These are phyloP conservation scores for Puya raimondii DNA, from an alignment of 176 grass and related monocot species.

Conservation along the genomic window DNA sequence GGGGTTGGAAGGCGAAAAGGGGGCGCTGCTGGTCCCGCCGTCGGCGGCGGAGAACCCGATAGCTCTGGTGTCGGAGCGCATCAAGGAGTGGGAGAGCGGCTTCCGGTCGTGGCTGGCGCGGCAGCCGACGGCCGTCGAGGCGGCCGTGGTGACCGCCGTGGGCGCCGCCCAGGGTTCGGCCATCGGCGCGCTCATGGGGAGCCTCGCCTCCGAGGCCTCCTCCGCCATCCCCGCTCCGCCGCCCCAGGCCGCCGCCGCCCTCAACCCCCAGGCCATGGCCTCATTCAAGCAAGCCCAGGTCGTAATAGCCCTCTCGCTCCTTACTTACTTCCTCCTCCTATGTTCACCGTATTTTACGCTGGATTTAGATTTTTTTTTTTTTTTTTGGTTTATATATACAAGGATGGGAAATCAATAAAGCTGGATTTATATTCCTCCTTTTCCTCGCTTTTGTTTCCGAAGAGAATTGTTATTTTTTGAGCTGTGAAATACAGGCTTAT, in stretches of 20 bases:
- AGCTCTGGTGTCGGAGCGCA: conserved; percentile 26
- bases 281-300: conserved; percentile 71
- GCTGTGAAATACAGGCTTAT: too few species aligned
- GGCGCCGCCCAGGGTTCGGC: conserved; percentile 57
- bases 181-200: conserved; percentile 46
- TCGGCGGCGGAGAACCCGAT: conserved; percentile 9
- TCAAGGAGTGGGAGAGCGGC: conserved; percentile 37
- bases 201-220: conserved; percentile 39
- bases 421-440: too few species aligned
- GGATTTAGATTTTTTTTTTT: too few species aligned
- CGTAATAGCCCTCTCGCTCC: background rate
- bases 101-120: conserved; percentile 58
- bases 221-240: background rate
- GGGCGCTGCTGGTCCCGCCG: conserved; percentile 9
- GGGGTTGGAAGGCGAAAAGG: background rate
- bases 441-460: too few species aligned
- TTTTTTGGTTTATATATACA: too few species aligned
- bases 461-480: too few species aligned
- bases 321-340: too few species aligned
- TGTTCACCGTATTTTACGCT: too few species aligned
- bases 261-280: conserved; percentile 52
- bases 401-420: too few species aligned
- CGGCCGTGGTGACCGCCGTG: conserved; percentile 40
- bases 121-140: conserved; percentile 67
- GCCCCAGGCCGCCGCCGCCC: conserved; percentile 19